These are phyloP conservation scores for Hyphodiscus sp. DNA, from an alignment of 2,329 filamentous ascomycete species.

Conservation along the genomic window DNA sequence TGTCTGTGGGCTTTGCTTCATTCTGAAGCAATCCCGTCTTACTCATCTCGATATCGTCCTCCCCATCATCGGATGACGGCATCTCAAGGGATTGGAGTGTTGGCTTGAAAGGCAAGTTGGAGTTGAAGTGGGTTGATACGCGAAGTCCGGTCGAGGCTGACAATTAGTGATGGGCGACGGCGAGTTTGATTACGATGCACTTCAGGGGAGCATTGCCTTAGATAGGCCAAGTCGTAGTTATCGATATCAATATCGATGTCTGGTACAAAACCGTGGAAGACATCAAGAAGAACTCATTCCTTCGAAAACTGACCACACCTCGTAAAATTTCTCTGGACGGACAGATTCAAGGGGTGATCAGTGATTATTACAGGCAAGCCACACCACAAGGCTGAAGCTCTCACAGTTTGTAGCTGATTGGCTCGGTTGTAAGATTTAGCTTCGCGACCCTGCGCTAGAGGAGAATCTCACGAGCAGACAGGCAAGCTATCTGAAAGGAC, in stretches of 20 bases:
- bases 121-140: background rate
- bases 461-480: too few relatives aligned
- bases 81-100: too few relatives aligned
- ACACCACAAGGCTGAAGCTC: background rate
- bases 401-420: background rate
- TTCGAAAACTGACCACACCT: background rate
- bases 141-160: conserved; percentile 1
- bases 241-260: too few relatives aligned
- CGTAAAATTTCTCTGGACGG: background rate
- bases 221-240: background rate
- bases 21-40: conserved; percentile 12
- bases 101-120: too few relatives aligned
- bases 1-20: conserved; percentile 2
- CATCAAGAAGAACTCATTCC: background rate
- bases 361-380: background rate
- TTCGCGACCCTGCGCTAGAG: too few relatives aligned
- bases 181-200: background rate
- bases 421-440: background rate
- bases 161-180: background rate
- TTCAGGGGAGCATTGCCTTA: background rate
- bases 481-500: too few relatives aligned
- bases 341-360: background rate
- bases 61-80: conserved; percentile 2
- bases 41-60: conserved; percentile 25
- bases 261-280: background rate